These are phyloP conservation scores for Nemania diffusa DNA, from an alignment of 2,329 filamentous ascomycete species.

Conservation along the genomic window DNA sequence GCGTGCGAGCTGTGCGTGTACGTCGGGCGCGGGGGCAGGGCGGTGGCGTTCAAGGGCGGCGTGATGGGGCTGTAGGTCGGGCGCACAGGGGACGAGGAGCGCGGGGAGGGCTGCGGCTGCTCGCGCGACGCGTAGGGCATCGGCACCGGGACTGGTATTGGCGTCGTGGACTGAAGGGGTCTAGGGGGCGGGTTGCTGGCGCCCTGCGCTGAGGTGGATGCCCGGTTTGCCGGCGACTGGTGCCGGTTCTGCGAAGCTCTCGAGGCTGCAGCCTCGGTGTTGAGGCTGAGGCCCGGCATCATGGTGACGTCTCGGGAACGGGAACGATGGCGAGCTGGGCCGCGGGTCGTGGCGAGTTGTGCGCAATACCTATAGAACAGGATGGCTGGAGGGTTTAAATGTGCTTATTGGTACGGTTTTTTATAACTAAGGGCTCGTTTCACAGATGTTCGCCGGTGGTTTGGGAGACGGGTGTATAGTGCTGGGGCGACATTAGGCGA, in stretches of 20 bases:
- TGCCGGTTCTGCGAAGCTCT: constrained; percentile 16
- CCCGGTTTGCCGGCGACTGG: not conserved
- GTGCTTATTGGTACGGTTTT: not conserved
- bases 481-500: no score
- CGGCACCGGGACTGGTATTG: constrained; percentile 37
- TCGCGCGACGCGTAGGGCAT: constrained; percentile 27
- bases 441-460: not conserved
- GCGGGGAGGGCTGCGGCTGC: constrained; percentile 34
- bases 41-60: constrained; percentile 57
- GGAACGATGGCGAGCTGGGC: constrained; percentile 10
- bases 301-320: constrained; percentile 32
- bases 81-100: constrained; percentile 57
- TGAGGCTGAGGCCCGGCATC: constrained; percentile 48
- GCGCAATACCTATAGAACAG: not conserved
- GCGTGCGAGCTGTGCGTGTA: constrained; percentile 44
- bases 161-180: constrained; percentile 34
- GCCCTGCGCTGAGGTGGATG: constrained; percentile 14
- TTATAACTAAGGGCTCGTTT: not conserved
- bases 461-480: not conserved
- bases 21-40: constrained; percentile 45
- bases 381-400: not conserved
- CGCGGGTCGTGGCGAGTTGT: not conserved
- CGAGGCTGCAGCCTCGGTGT: constrained; percentile 41
- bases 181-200: constrained; percentile 19
- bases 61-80: constrained; percentile 67